Evolutionary conservation across 257 asterid species (phyloP).

Genomic region (Gentiana dahurica): DNA sequence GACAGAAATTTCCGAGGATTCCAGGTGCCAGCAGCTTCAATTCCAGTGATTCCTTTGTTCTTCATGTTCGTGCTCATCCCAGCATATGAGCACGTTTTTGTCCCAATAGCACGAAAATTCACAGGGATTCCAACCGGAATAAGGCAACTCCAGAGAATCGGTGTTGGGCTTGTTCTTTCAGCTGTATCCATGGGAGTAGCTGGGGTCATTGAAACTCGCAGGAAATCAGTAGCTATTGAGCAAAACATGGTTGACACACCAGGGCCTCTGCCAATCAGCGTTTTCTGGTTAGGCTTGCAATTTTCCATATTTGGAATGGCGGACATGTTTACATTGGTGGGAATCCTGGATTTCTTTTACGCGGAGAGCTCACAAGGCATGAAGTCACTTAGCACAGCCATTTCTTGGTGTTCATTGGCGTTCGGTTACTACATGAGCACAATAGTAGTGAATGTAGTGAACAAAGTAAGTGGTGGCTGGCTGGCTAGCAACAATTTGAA

Average conservation of each 20-base stretch:
- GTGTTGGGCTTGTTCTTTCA: constrained; percentile 52
- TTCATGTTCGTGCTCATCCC: constrained; percentile 52
- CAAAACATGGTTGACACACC: constrained; percentile 43
- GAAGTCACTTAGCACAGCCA: constrained; percentile 59
- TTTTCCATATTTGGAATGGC: constrained; percentile 59
- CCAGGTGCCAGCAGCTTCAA: constrained; percentile 56
- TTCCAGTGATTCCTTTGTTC: constrained; percentile 50
- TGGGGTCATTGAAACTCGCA: constrained; percentile 41
- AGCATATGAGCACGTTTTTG: constrained; percentile 37
- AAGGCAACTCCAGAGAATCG: constrained; percentile 60
- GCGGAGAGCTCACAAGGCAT: constrained; percentile 55
- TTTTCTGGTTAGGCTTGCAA: constrained; percentile 64
- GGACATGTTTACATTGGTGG: constrained; percentile 60
- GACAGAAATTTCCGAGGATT: constrained; percentile 44
- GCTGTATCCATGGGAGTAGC: constrained; percentile 56
- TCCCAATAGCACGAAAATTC: constrained; percentile 41
- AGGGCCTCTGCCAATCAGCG: constrained; percentile 43
- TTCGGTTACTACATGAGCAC: constrained; percentile 61
- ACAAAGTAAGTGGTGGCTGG: constrained; percentile 64
- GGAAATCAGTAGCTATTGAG: constrained; percentile 35
- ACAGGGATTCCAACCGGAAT: constrained; percentile 73
- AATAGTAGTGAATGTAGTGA: constrained; percentile 51
- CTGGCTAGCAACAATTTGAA: constrained; percentile 46
- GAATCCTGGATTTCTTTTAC: constrained; percentile 60
- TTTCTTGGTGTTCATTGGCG: constrained; percentile 62